These are phyloP conservation scores for Oidiodendron maius DNA, from an alignment of 495 filamentous ascomycete species.

Conservation along the genomic window DNA sequence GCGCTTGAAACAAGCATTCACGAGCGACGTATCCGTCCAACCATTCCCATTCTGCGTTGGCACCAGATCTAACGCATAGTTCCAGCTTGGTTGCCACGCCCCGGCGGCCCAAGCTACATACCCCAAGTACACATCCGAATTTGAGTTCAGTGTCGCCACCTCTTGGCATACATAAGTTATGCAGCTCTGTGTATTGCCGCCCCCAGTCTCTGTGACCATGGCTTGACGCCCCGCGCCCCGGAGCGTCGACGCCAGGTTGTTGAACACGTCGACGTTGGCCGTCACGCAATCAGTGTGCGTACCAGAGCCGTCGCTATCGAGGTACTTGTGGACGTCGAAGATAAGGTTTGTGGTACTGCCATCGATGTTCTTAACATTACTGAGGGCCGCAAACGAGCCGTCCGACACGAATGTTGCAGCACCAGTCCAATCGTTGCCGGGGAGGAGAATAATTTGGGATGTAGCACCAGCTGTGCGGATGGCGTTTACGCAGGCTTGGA, in stretches of 20 bases:
- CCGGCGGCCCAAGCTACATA: slow-evolving; percentile 49
- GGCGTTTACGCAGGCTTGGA: slow-evolving; percentile 50
- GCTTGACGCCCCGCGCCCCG: slow-evolving; percentile 42
- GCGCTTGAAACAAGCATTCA: too few relatives aligned
- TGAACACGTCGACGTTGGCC: slow-evolving; percentile 44
- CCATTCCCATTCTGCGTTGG: too few relatives aligned
- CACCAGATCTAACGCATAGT: too few relatives aligned
- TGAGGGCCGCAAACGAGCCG: slow-evolving; percentile 43
- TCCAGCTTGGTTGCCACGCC: too few relatives aligned
- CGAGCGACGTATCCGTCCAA: too few relatives aligned
- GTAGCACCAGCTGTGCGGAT: slow-evolving; percentile 53
- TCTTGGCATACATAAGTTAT: slow-evolving; percentile 31
- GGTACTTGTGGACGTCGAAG: slow-evolving; percentile 52
- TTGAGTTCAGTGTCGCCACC: slow-evolving; percentile 35
- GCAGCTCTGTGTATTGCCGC: slow-evolving; percentile 38
- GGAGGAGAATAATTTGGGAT: slow-evolving; percentile 39
- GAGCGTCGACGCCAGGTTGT: slow-evolving; percentile 39
- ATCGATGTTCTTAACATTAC: slow-evolving; percentile 47
- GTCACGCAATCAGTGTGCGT: slow-evolving; percentile 45
- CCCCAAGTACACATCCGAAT: slow-evolving; percentile 47
- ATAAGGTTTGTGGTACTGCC: slow-evolving; percentile 45
- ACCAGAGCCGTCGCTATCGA: slow-evolving; percentile 51
- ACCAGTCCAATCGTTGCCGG: slow-evolving; percentile 42
- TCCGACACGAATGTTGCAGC: slow-evolving; percentile 37
- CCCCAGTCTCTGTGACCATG: slow-evolving; percentile 49